Base-by-base conservation (phyloP, 305 asterid genomes). In the Solanum hybrid region DNA sequence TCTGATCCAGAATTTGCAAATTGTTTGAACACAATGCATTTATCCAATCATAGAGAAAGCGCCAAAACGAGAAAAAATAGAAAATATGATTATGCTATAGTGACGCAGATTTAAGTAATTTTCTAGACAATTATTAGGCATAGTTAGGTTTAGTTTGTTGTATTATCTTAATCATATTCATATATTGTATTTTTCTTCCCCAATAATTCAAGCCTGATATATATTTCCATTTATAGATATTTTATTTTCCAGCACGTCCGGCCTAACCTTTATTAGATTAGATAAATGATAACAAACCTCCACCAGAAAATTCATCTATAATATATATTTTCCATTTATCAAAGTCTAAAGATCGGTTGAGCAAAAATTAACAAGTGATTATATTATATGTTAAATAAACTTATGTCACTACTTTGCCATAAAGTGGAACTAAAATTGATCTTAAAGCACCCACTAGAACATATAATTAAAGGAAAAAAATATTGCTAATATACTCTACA, bases 61-160 rank as follows among this genome's bases (percentile, higher is more conserved):
- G 69, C 84, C 84, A 78, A 34, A 77, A 38, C 22, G 0, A 80
- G 79, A 26, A 40, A 14, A 40, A 40, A 38, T 12, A 79, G 20
- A 35, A 80, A 14, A 81, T 31, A 46, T 51, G 75, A 31, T 84
- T 31, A 84, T 51, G 87, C 73, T 29, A 69, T 69, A 29, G 73
- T 84, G 75, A 84, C n/a, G 72, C 71, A 32, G 73, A 84, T 32
- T 84, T 84, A 51, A 51, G 31, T 84, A 84, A 29, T 84, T 22
- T 84, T 84, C 22, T 84, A 51, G 29, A 31, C 73, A 84, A 84
- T 51, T 84, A 84, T 84, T 84, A 51, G 42, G 6, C 73, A 84
- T 84, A 51, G 87, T 84, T 84, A 84, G 87, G 75, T 84, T 84
- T 51, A 17, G 75, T 51, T 84, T 84, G 87, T 51, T 84, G 75